These are phyloP conservation scores for Meyerozyma elateridarum DNA, from an alignment of 1,139 yeast species.

Conservation along the genomic window DNA sequence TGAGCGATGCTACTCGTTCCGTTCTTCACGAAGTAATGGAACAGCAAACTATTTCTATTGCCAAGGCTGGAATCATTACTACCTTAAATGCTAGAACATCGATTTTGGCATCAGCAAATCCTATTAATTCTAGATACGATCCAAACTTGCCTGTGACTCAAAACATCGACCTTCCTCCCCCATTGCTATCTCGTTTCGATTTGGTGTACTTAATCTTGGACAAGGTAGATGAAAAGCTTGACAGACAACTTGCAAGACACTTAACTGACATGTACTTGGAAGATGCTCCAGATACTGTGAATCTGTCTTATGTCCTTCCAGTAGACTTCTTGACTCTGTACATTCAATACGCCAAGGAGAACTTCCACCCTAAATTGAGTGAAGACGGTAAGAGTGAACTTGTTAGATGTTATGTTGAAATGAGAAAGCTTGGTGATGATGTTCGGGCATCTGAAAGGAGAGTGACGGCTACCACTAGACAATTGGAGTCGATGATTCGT, in stretches of 20 bases:
- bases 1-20: conserved; percentile 91
- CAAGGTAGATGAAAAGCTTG: conserved; percentile 82
- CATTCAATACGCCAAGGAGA: conserved; percentile 88
- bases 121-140: conserved; percentile 93
- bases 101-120: conserved; percentile 93
- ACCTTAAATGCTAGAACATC: conserved; percentile 96
- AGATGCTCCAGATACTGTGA: conserved; percentile 73
- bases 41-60: conserved; percentile 96
- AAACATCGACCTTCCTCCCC: conserved; percentile 95
- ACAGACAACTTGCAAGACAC: conserved; percentile 84
- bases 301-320: conserved; percentile 65
- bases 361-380: conserved; percentile 71
- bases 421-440: conserved; percentile 94
- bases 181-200: conserved; percentile 89
- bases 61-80: conserved; percentile 96
- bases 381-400: conserved; percentile 79
- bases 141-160: conserved; percentile 91
- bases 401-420: conserved; percentile 85
- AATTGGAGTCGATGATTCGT: conserved; percentile 92
- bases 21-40: conserved; percentile 99
- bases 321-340: conserved; percentile 83
- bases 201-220: conserved; percentile 88
- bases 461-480: conserved; percentile 97
- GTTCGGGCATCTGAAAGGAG: conserved; percentile 80
- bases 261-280: conserved; percentile 89